Percentiles rank a stretch among this genome's conserved stretches.
These are phyloP conservation scores for Astraeus odoratus DNA, from an alignment of 768 basidiomycete genomes.

Conservation along the genomic window DNA sequence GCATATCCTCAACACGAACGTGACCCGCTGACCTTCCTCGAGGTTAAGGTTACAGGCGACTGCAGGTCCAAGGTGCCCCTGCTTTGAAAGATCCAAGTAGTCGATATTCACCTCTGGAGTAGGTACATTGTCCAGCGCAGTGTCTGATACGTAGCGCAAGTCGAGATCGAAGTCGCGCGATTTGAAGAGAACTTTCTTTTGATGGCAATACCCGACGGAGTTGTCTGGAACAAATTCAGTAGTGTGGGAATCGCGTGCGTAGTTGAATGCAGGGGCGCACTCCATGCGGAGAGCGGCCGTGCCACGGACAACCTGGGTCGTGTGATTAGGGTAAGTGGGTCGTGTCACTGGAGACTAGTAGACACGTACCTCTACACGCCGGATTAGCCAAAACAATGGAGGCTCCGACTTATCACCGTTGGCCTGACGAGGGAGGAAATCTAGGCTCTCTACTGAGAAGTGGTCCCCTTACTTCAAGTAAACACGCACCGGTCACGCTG, in stretches of 20 bases:
- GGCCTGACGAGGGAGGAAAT: conserved; percentile 70
- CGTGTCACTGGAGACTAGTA: background rate
- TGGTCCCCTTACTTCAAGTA: background rate
- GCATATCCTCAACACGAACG: conserved; percentile 75
- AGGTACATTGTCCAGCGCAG: conserved; percentile 42
- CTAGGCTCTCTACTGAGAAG: conserved; percentile 27
- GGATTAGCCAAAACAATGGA: conserved; percentile 77
- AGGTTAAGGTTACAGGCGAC: conserved; percentile 55
- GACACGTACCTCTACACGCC: conserved; percentile 59
- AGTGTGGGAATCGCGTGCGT: conserved; percentile 71
- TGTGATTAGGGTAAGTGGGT: background rate
- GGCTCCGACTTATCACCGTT: conserved; percentile 41
- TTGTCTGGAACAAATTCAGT: conserved; percentile 50
- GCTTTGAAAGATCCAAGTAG: conserved; percentile 54
- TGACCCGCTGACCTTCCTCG: conserved; percentile 83
- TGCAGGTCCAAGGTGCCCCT: conserved; percentile 71
- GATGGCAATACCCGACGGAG: conserved; percentile 32
- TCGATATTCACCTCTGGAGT: conserved; percentile 51
- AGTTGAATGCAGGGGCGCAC: conserved; percentile 95
- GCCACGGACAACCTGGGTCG: conserved; percentile 69
- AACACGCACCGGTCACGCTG: conserved; percentile 61
- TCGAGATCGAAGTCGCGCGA: conserved; percentile 59
- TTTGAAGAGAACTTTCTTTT: conserved; percentile 58
- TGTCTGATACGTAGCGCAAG: conserved; percentile 66
- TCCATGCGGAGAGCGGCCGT: conserved; percentile 74